Conservation (phyloP, 768 basidiomycete genomes). For the Leccinum broughii region DNA sequence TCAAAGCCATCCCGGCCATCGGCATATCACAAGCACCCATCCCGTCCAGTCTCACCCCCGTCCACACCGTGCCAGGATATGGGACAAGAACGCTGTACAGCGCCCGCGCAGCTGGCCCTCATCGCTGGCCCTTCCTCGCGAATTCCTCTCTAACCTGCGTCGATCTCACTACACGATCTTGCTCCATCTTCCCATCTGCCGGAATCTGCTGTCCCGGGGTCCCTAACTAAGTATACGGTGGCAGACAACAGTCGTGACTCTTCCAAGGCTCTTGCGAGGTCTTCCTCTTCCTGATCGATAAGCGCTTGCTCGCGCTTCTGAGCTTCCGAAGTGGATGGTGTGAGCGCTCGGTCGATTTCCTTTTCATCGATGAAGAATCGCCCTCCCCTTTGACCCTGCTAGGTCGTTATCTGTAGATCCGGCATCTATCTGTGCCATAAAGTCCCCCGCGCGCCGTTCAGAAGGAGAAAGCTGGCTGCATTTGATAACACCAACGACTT, state of each 20-base stretch:
- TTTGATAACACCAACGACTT: conserved; percentile 29
- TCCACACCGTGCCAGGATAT: conserved; percentile 19
- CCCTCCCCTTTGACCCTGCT: conserved; percentile 9
- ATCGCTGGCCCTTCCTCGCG: conserved; percentile 20
- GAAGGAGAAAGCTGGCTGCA: conserved; percentile 36
- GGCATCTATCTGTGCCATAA: conserved; percentile 19
- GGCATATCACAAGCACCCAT: conserved; percentile 13
- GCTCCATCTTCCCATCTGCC: conserved; percentile 10
- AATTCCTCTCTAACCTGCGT: conserved; percentile 36
- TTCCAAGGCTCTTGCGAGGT: conserved; percentile 40
- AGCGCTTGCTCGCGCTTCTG: conserved; percentile 25
- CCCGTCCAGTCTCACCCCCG: conserved; percentile 28
- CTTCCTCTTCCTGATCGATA: conserved; percentile 55
- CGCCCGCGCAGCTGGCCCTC: conserved; percentile 4
- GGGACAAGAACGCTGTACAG: conserved; percentile 19
- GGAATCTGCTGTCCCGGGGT: conserved; percentile 5
- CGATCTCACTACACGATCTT: conserved; percentile 25
- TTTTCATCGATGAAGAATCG: conserved; percentile 34
- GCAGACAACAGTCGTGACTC: conserved; percentile 42
- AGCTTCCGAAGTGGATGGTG: conserved; percentile 46
- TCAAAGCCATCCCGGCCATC: conserved; percentile 1
- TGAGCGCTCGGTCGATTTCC: conserved; percentile 48
- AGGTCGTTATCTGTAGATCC: conserved; percentile 14
- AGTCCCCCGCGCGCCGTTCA: conserved; percentile 15
- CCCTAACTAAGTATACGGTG: conserved; percentile 19